Percentiles rank a stretch among this genome's conserved stretches.
phyloP scores from a whole-genome alignment of 257 asterid genomes.

The Solanum piurae region DNA sequence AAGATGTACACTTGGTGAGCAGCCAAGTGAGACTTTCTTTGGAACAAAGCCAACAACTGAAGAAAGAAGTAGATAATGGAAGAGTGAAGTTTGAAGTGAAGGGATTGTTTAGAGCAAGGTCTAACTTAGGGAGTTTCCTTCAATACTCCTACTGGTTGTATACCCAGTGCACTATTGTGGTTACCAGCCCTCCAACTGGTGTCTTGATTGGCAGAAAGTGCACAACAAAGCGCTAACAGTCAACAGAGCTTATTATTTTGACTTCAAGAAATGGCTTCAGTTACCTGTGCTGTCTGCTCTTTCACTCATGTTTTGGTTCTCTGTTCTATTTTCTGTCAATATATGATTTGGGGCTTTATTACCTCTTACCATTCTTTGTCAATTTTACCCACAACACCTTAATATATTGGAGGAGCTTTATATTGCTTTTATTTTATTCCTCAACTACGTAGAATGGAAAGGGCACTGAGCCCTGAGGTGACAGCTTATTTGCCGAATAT shows the following conservation, averaged over 20 bases:
- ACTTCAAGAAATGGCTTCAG: background rate
- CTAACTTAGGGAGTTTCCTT: slow-evolving; percentile 57
- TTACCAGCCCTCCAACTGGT: slow-evolving; percentile 78
- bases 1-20: slow-evolving; percentile 44
- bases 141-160: slow-evolving; percentile 65
- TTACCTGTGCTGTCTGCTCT: background rate
- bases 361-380: background rate
- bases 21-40: slow-evolving; percentile 69
- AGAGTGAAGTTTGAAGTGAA: slow-evolving; percentile 49
- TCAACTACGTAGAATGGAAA: background rate
- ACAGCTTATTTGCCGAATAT: background rate
- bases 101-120: slow-evolving; percentile 56
- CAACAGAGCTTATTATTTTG: background rate
- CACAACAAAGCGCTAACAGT: slow-evolving; percentile 35
- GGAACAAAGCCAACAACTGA: slow-evolving; percentile 33
- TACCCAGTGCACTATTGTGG: slow-evolving; percentile 47
- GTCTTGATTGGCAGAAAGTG: slow-evolving; percentile 55
- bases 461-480: background rate
- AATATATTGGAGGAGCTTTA: background rate
- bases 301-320: background rate
- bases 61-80: slow-evolving; percentile 49
- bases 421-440: background rate
- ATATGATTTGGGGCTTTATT: background rate
- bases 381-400: background rate
- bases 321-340: background rate